Evolutionary conservation across 495 filamentous ascomycete species (phyloP).

Genomic region (Annulohypoxylon maeteangense): DNA sequence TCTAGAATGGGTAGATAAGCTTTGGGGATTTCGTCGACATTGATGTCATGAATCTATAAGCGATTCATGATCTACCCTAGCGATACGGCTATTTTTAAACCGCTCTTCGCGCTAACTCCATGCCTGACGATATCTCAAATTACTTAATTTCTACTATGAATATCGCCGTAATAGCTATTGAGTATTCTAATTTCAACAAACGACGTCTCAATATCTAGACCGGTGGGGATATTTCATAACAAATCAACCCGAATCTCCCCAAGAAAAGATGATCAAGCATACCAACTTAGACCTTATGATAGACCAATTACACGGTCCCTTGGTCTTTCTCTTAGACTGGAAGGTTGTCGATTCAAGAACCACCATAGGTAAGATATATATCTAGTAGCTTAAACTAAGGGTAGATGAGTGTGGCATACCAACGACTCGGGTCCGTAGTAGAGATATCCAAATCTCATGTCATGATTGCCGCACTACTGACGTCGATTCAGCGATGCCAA

Average conservation of each 20-base stretch:
- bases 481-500: background rate
- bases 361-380: background rate
- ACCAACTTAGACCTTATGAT: background rate
- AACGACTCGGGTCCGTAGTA: background rate
- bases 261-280: background rate
- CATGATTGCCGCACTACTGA: background rate
- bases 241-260: background rate
- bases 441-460: background rate
- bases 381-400: constrained; percentile 1
- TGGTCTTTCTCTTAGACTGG: background rate
- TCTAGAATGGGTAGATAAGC: background rate
- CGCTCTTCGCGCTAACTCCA: constrained; percentile 20
- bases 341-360: constrained; percentile 16
- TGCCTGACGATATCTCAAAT: constrained; percentile 14
- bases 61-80: constrained; percentile 29
- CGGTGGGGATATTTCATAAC: background rate
- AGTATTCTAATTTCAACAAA: background rate
- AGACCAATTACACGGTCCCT: background rate
- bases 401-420: no score
- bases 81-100: constrained; percentile 6
- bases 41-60: constrained; percentile 23
- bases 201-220: background rate
- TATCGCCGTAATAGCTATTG: background rate
- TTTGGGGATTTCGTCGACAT: background rate
- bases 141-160: background rate